phyloP scores from a whole-genome alignment of 768 basidiomycete species.

The Leccinellum rugosiceps region DNA sequence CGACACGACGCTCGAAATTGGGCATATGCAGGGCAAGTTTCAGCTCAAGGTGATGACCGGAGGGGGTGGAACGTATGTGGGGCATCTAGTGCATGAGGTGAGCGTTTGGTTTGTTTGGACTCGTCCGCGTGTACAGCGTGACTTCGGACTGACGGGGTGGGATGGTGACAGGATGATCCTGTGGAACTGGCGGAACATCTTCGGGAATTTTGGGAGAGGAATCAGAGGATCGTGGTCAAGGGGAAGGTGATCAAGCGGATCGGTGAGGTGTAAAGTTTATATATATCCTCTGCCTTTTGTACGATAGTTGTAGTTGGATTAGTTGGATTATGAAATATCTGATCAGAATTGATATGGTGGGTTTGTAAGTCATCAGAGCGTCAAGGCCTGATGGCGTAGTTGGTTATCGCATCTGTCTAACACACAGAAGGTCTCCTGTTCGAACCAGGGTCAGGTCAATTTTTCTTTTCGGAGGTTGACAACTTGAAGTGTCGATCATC shows the following conservation, averaged over 20 bases:
- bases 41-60: conserved; percentile 75
- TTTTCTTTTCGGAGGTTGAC: conserved; percentile 5
- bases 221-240: conserved; percentile 68
- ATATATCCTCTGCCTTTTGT: background rate
- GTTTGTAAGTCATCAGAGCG: background rate
- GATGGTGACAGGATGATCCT: conserved; percentile 72
- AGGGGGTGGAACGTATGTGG: conserved; percentile 55
- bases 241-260: conserved; percentile 48
- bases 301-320: background rate
- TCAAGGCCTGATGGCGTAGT: conserved; percentile 34
- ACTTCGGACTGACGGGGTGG: background rate
- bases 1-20: conserved; percentile 93
- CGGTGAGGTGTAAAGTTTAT: conserved; percentile 42
- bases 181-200: conserved; percentile 73
- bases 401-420: conserved; percentile 83
- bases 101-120: conserved; percentile 15
- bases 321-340: too few relatives aligned
- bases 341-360: background rate
- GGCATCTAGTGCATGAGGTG: conserved; percentile 95
- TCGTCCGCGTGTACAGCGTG: background rate
- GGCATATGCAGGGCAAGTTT: conserved; percentile 96
- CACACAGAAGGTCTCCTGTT: conserved; percentile 74
- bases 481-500: too few relatives aligned
- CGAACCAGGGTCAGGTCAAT: conserved; percentile 52
- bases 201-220: conserved; percentile 88